phyloP scores from a whole-genome alignment of 176 grass and related monocot species.

The Bromus sterilis region DNA sequence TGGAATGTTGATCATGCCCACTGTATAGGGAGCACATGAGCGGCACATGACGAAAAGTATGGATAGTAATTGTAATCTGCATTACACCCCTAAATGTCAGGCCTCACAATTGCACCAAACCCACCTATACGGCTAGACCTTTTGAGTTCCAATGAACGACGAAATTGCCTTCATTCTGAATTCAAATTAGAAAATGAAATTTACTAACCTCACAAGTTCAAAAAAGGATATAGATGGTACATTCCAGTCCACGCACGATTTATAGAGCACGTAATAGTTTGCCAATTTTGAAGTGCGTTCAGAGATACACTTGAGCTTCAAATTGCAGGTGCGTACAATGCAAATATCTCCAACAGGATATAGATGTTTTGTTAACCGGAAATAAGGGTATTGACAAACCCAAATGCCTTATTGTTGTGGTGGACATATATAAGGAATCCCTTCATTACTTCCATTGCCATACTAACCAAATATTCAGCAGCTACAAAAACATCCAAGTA shows the following conservation, averaged over 20 bases:
- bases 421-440: not conserved
- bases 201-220: not conserved
- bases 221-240: not conserved
- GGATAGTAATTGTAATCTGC: not conserved
- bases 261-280: not conserved
- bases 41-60: not conserved
- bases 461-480: not conserved
- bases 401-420: not conserved
- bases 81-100: not conserved
- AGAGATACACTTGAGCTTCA: not conserved
- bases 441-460: not conserved
- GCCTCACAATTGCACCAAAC: not conserved
- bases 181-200: not conserved
- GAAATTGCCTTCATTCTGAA: not conserved
- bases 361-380: too few relatives aligned
- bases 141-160: not conserved
- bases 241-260: not conserved
- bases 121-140: not conserved
- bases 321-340: not conserved
- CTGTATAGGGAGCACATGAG: not conserved
- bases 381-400: not conserved
- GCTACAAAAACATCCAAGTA: not conserved
- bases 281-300: not conserved
- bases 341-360: conserved; percentile 1
- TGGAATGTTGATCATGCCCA: not conserved